Evolutionary conservation across 805 yeast genomes (phyloP), one percentile per base, ranked within the genome.

Genomic region (Saccharomycopsis guyanensis): DNA sequence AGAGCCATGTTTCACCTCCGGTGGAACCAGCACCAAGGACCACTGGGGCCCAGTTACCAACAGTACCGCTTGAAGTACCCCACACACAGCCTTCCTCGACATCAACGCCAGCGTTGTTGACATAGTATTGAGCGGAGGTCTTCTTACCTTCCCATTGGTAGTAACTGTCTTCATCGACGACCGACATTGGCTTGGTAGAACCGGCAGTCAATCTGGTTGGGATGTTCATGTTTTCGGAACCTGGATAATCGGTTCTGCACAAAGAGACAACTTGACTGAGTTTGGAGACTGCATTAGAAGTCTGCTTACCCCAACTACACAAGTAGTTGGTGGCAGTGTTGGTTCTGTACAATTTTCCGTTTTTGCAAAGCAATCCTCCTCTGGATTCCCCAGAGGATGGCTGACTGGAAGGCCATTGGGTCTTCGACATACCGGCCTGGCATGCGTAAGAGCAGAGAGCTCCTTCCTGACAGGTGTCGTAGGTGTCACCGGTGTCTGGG

Each of bases 211-310:
- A 82, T 52, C 76, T 70, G 51, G 97, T 89, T 65, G 98, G 97
- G 53, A 91, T 75, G 56, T 82, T 93, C 97, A 91, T 93, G 77
- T 88, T 88, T 73, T 91, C 98, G 54, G 96, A 82, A 71, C 98
- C 98, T 61, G 98, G 98, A 78, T 91, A 91, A 67, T 91, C 98
- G 52, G 98, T 91, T 73, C 97, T 83, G 76, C 98, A 93, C 59
- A 93, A 69, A 50, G 97, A 89, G 57, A 91, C 88, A 45, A 73
- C 73, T 50, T 82, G 62, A 55, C 64, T 60, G 49, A 86, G 67
- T 57, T 84, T 71, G 57, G 79, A 77, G 49, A 72, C 82, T 56
- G 83, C 89, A 45, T 66, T 60, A 38, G 95, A 94, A 45, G 81
- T 65, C 46, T 78, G 71, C 31, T 61, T 66, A 62, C 96, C 97